A percentile compares a stretch with the other conserved stretches of the same genome.
phyloP scores from a whole-genome alignment of 129 eudicot species.

The Heracleum sosnowskyi region DNA sequence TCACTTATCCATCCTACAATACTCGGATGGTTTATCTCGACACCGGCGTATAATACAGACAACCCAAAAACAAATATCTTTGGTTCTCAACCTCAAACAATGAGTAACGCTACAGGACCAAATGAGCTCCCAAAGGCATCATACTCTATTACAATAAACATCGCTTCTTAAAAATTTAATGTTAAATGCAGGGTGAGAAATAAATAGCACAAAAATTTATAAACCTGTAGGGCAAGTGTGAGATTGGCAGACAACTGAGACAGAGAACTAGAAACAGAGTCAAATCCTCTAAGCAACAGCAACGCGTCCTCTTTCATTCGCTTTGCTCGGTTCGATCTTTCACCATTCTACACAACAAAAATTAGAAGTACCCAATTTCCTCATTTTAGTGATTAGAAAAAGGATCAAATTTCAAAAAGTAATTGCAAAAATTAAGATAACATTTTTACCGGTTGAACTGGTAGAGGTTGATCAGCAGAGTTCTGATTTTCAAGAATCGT shows the following conservation, averaged over 20 bases:
- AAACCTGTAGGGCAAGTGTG: conserved; percentile 80
- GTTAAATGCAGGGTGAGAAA: neutral
- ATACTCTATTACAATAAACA: neutral
- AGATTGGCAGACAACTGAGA: conserved; percentile 64
- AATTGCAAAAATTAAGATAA: neutral
- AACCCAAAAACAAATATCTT: too few species aligned
- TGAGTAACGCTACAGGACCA: neutral
- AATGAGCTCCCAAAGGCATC: neutral
- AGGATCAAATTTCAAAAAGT: neutral
- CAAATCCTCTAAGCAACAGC: conserved; percentile 84
- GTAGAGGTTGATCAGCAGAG: conserved; percentile 24
- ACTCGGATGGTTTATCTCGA: neutral
- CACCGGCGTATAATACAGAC: neutral
- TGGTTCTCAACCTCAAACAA: neutral
- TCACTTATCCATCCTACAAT: neutral
- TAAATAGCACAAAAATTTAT: neutral
- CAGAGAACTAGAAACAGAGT: conserved; percentile 65
- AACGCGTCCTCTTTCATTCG: conserved; percentile 72
- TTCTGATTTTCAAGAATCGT: conserved; percentile 49
- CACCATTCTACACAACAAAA: conserved; percentile 31
- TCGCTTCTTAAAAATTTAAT: neutral
- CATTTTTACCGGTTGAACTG: conserved; percentile 10
- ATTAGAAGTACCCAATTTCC: neutral
- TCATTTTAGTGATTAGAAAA: neutral
- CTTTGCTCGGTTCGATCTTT: conserved; percentile 32